These are phyloP conservation scores for Rhizomucor pusillus DNA, from an alignment of 371 early-diverging fungal genomes.

Conservation along the genomic window DNA sequence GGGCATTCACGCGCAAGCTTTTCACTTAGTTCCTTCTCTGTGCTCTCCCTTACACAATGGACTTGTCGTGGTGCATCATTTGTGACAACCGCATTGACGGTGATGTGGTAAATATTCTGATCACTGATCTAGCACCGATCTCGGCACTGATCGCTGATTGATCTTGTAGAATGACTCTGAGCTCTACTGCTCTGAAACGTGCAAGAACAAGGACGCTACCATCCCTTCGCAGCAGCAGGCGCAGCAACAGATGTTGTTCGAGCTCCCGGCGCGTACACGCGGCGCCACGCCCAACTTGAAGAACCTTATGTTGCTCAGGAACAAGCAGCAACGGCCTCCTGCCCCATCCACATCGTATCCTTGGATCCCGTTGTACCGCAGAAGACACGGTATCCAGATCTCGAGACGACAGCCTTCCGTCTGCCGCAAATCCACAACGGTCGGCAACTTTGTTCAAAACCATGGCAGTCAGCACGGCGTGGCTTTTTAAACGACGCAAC, in stretches of 20 bases:
- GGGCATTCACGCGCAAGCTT: not conserved
- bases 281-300: slow-evolving; percentile 1
- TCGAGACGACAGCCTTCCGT: not conserved
- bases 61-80: slow-evolving; percentile 29
- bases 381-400: slow-evolving; percentile 5
- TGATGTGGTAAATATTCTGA: slow-evolving; percentile 11
- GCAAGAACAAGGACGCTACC: slow-evolving; percentile 18
- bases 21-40: slow-evolving; percentile 3
- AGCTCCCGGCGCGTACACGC: slow-evolving; percentile 1
- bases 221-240: slow-evolving; percentile 2
- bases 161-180: slow-evolving; percentile 16
- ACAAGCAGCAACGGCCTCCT: slow-evolving; percentile 15
- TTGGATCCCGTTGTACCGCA: slow-evolving; percentile 23
- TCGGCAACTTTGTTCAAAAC: too few relatives aligned
- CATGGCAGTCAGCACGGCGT: too few relatives aligned
- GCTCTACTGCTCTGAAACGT: slow-evolving; percentile 22
- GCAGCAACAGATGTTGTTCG: not conserved
- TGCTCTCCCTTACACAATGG: slow-evolving; percentile 13
- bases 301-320: slow-evolving; percentile 4
- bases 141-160: not conserved
- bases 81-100: slow-evolving; percentile 29
- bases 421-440: not conserved
- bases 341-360: slow-evolving; percentile 22
- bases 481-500: too few relatives aligned
- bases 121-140: not conserved